These are phyloP conservation scores for Penicillium oxalicum DNA, from an alignment of 2,329 filamentous ascomycete species.

Conservation along the genomic window DNA sequence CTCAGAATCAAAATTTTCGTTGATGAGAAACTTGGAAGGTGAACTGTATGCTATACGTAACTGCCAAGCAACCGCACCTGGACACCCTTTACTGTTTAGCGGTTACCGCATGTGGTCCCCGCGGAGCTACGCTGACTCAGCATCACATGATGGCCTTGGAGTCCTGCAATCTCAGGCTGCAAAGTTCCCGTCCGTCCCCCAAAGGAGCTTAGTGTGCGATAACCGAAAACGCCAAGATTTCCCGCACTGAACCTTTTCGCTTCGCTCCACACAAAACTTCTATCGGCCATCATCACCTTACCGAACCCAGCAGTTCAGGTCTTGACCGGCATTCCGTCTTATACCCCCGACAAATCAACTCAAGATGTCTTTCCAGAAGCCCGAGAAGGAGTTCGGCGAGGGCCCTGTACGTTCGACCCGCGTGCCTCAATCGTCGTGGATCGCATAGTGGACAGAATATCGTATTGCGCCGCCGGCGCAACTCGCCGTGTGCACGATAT, in stretches of 20 bases:
- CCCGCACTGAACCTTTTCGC: slow-evolving; percentile 24
- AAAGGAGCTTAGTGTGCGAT: slow-evolving; percentile 34
- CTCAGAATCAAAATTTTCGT: not conserved
- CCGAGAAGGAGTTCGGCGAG: slow-evolving; percentile 89
- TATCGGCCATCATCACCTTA: slow-evolving; percentile 65
- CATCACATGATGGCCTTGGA: not conserved
- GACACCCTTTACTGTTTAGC: not conserved
- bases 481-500: not conserved
- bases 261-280: slow-evolving; percentile 16
- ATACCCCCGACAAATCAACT: slow-evolving; percentile 28
- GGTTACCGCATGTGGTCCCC: slow-evolving; percentile 16
- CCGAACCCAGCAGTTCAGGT: slow-evolving; percentile 73
- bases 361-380: slow-evolving; percentile 91
- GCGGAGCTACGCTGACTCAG: slow-evolving; percentile 7
- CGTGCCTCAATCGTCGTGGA: not conserved
- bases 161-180: too few relatives aligned
- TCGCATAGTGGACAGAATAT: not conserved
- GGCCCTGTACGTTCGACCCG: slow-evolving; percentile 59
- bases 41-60: slow-evolving; percentile 3
- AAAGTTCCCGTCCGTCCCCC: slow-evolving; percentile 9
- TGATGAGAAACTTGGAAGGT: slow-evolving; percentile 4
- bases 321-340: slow-evolving; percentile 58
- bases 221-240: slow-evolving; percentile 35
- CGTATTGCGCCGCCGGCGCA: not conserved
- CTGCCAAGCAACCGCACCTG: not conserved